A percentile compares a stretch with the other conserved stretches of the same genome.
Evolutionary conservation across 805 yeast genomes (phyloP).

Genomic region (Starmerella vitae): DNA sequence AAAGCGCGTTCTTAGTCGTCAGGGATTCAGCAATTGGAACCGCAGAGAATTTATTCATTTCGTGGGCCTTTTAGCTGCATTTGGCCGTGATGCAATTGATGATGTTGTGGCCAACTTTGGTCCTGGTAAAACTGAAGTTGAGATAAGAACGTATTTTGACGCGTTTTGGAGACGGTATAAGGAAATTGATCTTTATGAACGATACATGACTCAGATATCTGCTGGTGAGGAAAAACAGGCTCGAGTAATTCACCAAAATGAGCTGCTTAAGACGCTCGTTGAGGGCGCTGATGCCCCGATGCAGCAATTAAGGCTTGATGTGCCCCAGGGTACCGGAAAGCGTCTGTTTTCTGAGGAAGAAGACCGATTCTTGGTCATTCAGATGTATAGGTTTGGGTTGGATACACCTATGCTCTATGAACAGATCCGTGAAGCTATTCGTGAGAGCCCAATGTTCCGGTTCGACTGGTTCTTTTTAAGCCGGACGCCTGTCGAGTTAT

Average conservation of each 20-base stretch:
- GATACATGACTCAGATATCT: slow-evolving; percentile 67
- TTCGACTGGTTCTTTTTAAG: slow-evolving; percentile 81
- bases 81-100: slow-evolving; percentile 63
- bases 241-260: slow-evolving; percentile 55
- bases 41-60: slow-evolving; percentile 79
- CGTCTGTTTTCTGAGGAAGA: slow-evolving; percentile 69
- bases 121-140: slow-evolving; percentile 67
- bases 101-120: slow-evolving; percentile 60
- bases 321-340: slow-evolving; percentile 50
- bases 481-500: slow-evolving; percentile 61
- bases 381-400: slow-evolving; percentile 65
- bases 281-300: slow-evolving; percentile 61
- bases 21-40: slow-evolving; percentile 74
- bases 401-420: slow-evolving; percentile 73
- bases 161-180: slow-evolving; percentile 70
- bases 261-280: slow-evolving; percentile 62
- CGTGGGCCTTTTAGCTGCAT: slow-evolving; percentile 56
- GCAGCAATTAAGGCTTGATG: slow-evolving; percentile 57
- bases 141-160: slow-evolving; percentile 60
- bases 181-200: slow-evolving; percentile 80
- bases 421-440: slow-evolving; percentile 56
- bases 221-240: slow-evolving; percentile 75
- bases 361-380: slow-evolving; percentile 73
- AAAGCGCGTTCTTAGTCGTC: slow-evolving; percentile 42
- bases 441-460: slow-evolving; percentile 62